Base-by-base conservation (phyloP, 2,329 filamentous ascomycete genomes). In the Chaetothyriales sp. region DNA sequence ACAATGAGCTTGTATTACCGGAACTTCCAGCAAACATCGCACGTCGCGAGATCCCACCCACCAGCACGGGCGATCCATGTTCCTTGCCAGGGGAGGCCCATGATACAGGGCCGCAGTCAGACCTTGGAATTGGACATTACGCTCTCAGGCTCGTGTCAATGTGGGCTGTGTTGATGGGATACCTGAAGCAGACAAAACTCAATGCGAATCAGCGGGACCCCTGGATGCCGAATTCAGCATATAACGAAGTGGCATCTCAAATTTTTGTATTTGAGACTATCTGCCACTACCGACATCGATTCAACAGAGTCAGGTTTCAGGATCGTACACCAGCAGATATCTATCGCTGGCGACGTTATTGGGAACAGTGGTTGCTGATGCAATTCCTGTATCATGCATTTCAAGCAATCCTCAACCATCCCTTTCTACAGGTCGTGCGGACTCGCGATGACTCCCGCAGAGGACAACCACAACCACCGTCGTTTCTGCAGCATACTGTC, bases 401-500 rank as follows among this genome's bases (percentile, higher is more conserved):
- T 25, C 55, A 59, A 18, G 56, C 54, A 18, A 55, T 53, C 15
- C 43, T 59, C 5, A 55, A 59, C 33, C 57, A 59, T 43, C 57
- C 55, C 19, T 57, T 59, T 43, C 53, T 59, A 5, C 57, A 59
- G 20, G 44, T 59, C 25, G 53, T 53, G 20, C 47, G 53, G n/a
- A 54, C 54, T 7, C 55, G 49, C 10, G 51, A 40, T 15, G 33
- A 40, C 33, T 40, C 33, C 10, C 33, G 55, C 10, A 49, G 50
- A 20, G 51, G 52, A 49, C 49, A 46, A 25, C 53, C 52, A 4
- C 55, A 51, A 28, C 56, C 57, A n/a, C 55, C 57, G 4, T 59
- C 57, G 5, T 59, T 59, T 40, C 49, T 59, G 5, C 57, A 59
- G 44, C 57, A 57, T 33, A 53, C 57, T n/a, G 53, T 50, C 5